Percentiles rank a stretch among this genome's conserved stretches.
phyloP scores from a whole-genome alignment of 2,329 filamentous ascomycete species.

The Geosmithia morbida region DNA sequence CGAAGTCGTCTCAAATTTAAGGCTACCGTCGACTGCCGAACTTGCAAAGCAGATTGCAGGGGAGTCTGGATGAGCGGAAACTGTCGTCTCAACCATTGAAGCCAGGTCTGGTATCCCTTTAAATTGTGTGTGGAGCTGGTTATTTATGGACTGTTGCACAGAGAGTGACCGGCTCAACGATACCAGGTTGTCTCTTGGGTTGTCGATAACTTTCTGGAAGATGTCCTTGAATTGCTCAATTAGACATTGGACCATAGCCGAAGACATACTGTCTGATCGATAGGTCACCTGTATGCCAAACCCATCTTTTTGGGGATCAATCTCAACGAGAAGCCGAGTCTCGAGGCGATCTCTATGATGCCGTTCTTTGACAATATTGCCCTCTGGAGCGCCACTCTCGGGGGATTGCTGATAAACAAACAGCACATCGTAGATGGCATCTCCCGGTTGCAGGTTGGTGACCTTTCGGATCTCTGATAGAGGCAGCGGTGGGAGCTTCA shows the following conservation, averaged over 20 bases:
- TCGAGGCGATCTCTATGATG: constrained; percentile 59
- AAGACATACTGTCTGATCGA: constrained; percentile 32
- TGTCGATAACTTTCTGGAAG: constrained; percentile 13
- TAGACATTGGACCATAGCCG: constrained; percentile 39
- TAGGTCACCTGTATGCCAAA: constrained; percentile 32
- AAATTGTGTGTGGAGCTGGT: constrained; percentile 19
- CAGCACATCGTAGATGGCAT: constrained; percentile 58
- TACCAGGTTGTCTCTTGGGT: constrained; percentile 8
- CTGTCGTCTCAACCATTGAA: constrained; percentile 38
- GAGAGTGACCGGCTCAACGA: constrained; percentile 10
- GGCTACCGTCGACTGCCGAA: constrained; percentile 6
- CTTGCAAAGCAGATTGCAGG: constrained; percentile 52
- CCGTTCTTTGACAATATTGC: constrained; percentile 32
- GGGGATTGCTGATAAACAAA: constrained; percentile 77
- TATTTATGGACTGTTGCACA: constrained; percentile 31
- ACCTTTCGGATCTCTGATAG: constrained; percentile 55
- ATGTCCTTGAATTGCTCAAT: constrained; percentile 46
- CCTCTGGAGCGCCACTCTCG: constrained; percentile 14
- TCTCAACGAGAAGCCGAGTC: constrained; percentile 60
- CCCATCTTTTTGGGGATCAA: constrained; percentile 43
- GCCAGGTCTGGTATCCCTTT: constrained; percentile 28
- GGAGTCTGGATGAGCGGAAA: constrained; percentile 29
- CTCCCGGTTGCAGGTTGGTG: constrained; percentile 36
- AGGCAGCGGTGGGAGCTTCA: constrained; percentile 49
- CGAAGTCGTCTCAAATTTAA: constrained; percentile 25